Base-by-base conservation (phyloP, 345 rosid genomes). In the Eucalyptus marginata region DNA sequence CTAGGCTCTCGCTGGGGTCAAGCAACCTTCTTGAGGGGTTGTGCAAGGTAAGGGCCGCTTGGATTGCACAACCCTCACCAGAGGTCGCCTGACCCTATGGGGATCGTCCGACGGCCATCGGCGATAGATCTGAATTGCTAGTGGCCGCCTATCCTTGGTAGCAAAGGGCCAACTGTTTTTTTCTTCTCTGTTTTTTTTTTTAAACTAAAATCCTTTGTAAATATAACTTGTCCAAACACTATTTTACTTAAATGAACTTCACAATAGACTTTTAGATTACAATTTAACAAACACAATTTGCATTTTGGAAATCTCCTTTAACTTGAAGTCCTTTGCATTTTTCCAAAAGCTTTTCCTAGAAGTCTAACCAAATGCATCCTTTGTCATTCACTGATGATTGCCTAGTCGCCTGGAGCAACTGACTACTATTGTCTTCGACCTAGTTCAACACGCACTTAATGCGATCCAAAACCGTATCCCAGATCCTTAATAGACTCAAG, bases 101-200 rank as follows among this genome's bases (percentile, higher is more conserved):
- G 52, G 52, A 18, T 7, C 3, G 9, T 52, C 4, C 0, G 0
- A 52, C 0, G 1, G 1, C 4, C 0, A 2, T 3, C 2, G 4
- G 2, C 1, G 24, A 52, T 0, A 18, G 0, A 52, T 52, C 0
- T 7, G 1, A 4, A 52, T 18, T 52, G 24, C 2, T 52, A 52
- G 9, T 0, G 0, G 2, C 1, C 0, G 10, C 56, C 24, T 52
- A 52, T 18, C 58, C 24, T 52, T 52, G 22, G 58, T 52, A 18
- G 0, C 24, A 52, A 52, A 52, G 58, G 56, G 4, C 58, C 4
- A 18, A 18, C 10, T 52, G 0, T 52, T 18, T 52, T 51, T 51
- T 40, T 40, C 40, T 4, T 40, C 40, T 40, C n/a, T n/a, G n/a
- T n/a, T n/a, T 3, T 40, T 40, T 40, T 4, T 40, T 40, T 40